Percentiles rank a stretch among this genome's conserved stretches.
phyloP scores from a whole-genome alignment of 306 rosid genomes.

The Bauhinia variegata region DNA sequence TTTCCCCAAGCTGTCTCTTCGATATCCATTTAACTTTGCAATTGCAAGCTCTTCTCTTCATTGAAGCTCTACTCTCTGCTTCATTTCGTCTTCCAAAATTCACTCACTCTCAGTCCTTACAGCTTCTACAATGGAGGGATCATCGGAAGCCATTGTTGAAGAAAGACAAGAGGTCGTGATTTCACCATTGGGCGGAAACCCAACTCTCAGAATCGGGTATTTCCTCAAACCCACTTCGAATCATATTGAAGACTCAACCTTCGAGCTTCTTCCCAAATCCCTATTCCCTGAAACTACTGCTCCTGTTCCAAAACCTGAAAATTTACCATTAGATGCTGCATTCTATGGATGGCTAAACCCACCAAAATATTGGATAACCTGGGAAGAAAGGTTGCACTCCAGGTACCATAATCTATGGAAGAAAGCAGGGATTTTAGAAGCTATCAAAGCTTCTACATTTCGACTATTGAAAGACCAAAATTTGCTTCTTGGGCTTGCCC shows the following conservation, averaged over 20 bases:
- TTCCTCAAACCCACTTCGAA: slow-evolving; percentile 39
- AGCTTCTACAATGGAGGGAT: no score
- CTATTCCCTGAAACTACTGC: background rate
- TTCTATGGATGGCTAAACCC: slow-evolving; percentile 42
- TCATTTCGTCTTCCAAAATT: no score
- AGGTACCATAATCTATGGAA: slow-evolving; percentile 36
- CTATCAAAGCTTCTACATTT: slow-evolving; percentile 43
- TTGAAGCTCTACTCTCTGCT: no score
- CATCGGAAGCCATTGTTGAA: background rate
- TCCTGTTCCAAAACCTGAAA: background rate
- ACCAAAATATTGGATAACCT: slow-evolving; percentile 32
- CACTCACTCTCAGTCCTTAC: no score
- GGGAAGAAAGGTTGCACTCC: slow-evolving; percentile 34
- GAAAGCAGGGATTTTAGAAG: slow-evolving; percentile 39
- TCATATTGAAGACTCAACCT: background rate
- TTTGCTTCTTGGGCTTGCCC: slow-evolving; percentile 35
- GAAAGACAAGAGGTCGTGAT: slow-evolving; percentile 42
- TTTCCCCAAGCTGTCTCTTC: no score
- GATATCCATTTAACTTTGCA: no score
- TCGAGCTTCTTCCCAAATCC: background rate
- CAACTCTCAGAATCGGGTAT: slow-evolving; percentile 29
- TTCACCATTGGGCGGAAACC: slow-evolving; percentile 32
- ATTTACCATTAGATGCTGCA: background rate
- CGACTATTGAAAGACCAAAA: slow-evolving; percentile 1
- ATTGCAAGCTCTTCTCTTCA: no score